Conservation (phyloP, 352 stramenopile genomes). For the Salisapilia sapeloensis region DNA sequence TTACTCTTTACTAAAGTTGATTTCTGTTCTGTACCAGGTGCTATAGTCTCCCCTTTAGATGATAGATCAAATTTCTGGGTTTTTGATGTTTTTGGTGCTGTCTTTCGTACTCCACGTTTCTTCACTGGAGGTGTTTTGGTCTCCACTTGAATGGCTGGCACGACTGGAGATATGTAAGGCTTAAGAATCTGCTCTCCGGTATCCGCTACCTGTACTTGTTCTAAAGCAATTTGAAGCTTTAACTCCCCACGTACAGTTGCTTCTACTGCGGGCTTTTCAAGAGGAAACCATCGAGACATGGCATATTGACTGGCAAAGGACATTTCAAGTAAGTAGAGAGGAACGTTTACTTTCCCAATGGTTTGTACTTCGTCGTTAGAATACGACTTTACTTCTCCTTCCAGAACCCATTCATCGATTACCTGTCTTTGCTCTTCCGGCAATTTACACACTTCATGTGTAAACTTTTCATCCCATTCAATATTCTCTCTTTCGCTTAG, state of each 20-base stretch:
- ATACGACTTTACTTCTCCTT: too few species aligned
- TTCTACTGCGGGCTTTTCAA: conserved; percentile 14
- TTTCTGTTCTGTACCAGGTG: not conserved
- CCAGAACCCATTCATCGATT: too few species aligned
- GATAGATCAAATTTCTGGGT: too few species aligned
- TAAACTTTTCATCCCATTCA: too few species aligned
- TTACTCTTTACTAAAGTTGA: not conserved
- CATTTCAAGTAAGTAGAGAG: conserved; percentile 27
- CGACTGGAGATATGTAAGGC: not conserved
- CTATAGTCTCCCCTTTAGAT: conserved; percentile 2
- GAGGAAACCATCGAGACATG: conserved; percentile 40
- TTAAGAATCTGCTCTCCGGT: conserved; percentile 14
- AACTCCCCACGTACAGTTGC: conserved; percentile 24
- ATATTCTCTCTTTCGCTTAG: too few species aligned
- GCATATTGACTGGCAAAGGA: conserved; percentile 20
- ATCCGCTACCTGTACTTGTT: conserved; percentile 8
- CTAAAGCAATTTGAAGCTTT: conserved; percentile 15
- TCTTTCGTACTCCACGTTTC: not conserved
- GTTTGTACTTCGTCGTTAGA: too few species aligned
- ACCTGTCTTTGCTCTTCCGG: too few species aligned
- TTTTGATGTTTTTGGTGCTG: not conserved
- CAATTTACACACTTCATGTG: too few species aligned
- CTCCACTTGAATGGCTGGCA: not conserved
- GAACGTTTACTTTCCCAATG: conserved; percentile 20
- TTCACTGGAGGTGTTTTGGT: not conserved